These are phyloP conservation scores for Candida namnaoensis DNA, from an alignment of 805 yeast genomes.

Conservation along the genomic window DNA sequence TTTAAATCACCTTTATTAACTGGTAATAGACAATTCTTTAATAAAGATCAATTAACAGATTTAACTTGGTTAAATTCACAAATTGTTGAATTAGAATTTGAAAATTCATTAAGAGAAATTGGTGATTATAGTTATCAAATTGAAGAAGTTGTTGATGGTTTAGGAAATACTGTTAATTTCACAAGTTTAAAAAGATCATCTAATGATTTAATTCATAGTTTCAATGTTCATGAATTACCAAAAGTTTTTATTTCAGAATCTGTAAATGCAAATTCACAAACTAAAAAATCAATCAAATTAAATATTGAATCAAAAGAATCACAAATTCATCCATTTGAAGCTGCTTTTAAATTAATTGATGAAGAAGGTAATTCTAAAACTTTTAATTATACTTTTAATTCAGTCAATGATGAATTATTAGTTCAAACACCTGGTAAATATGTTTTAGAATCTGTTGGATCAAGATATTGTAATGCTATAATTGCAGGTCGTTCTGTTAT, in stretches of 20 bases:
- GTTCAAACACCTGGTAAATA: constrained; percentile 63
- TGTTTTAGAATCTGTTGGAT: constrained; percentile 40
- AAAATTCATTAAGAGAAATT: constrained; percentile 28
- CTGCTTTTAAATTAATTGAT: constrained; percentile 22
- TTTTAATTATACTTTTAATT: constrained; percentile 17
- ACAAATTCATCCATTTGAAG: constrained; percentile 24
- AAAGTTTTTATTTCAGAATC: constrained; percentile 36
- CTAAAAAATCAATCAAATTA: constrained; percentile 27
- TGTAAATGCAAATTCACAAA: constrained; percentile 24
- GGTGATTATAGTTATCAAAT: constrained; percentile 53
- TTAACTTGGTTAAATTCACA: constrained; percentile 33
- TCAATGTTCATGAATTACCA: constrained; percentile 50
- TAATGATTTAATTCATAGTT: constrained; percentile 30
- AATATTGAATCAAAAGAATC: constrained; percentile 21
- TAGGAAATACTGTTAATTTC: constrained; percentile 49
- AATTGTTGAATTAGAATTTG: constrained; percentile 34
- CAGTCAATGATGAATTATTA: constrained; percentile 21
- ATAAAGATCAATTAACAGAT: constrained; percentile 26
- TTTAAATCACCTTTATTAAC: constrained; percentile 41
- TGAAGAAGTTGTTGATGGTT: constrained; percentile 53
- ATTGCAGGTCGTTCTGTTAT: constrained; percentile 48
- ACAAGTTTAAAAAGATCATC: constrained; percentile 20
- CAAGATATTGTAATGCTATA: constrained; percentile 60
- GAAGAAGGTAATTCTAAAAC: constrained; percentile 13
- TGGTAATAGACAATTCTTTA: constrained; percentile 17